Conservation (phyloP, 2,329 filamentous ascomycete species). For the Stromatinia cepivora region DNA sequence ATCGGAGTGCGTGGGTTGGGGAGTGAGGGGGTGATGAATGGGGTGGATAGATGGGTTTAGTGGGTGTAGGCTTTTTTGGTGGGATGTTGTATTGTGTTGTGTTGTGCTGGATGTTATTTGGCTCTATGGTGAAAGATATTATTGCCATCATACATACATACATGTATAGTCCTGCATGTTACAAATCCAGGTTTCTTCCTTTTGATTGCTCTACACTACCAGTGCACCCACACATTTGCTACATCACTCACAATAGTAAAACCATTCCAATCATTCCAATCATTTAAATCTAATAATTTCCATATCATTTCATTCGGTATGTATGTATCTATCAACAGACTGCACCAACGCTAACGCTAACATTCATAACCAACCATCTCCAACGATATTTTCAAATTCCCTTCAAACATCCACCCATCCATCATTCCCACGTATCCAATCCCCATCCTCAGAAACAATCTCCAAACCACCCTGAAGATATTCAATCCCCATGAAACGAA, state of each 20-base stretch:
- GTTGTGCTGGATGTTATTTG: not conserved
- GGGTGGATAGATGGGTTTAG: not conserved
- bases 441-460: slow-evolving; percentile 1
- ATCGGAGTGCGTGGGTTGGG: slow-evolving; percentile 6
- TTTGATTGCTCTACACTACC: too few species aligned
- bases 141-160: not conserved
- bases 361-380: not conserved
- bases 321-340: not conserved
- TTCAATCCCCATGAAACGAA: not conserved
- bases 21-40: not conserved
- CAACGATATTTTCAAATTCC: not conserved
- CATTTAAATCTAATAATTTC: not conserved
- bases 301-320: not conserved
- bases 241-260: not conserved
- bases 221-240: too few species aligned
- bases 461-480: not conserved
- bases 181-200: too few species aligned
- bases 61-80: too few species aligned
- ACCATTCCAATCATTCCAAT: not conserved
- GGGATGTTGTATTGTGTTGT: not conserved
- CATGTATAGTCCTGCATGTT: not conserved
- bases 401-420: not conserved
- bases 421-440: not conserved
- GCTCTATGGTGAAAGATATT: not conserved
- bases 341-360: too few species aligned